These are phyloP conservation scores for Gracilaria vermiculophylla DNA, from an alignment of 23 red algal genomes.

Conservation along the genomic window DNA sequence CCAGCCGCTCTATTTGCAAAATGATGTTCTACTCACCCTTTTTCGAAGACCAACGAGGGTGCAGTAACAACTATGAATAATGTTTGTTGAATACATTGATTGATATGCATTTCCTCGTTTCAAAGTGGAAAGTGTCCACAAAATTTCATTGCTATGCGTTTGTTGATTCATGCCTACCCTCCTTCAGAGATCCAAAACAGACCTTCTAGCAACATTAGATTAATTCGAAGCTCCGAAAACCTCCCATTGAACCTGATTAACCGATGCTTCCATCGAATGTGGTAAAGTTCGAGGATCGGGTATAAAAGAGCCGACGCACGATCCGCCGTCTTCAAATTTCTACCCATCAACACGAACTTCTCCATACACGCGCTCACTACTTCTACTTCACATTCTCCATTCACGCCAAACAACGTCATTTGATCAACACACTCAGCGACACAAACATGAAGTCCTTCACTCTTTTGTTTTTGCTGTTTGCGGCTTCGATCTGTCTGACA, in stretches of 20 bases:
- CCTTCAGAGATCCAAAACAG: neutral
- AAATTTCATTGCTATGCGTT: constrained; percentile 9
- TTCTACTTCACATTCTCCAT: neutral
- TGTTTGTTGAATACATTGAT: too few species aligned
- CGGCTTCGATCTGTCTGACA: neutral
- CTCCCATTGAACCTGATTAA: too few species aligned
- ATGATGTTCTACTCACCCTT: neutral
- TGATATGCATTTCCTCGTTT: neutral
- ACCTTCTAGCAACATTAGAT: too few species aligned
- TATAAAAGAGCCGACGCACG: neutral
- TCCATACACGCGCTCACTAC: too few species aligned
- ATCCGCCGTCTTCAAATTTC: too few species aligned
- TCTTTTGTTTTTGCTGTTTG: constrained; percentile 6
- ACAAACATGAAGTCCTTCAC: constrained; percentile 9
- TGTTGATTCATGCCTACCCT: neutral
- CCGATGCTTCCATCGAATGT: too few species aligned
- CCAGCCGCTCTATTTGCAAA: neutral
- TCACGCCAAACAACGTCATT: neutral
- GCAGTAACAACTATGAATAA: too few species aligned
- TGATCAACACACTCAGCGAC: neutral
- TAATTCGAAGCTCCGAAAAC: too few species aligned
- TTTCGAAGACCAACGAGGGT: too few species aligned
- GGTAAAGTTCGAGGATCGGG: too few species aligned
- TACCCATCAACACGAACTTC: neutral
- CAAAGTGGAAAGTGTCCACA: neutral